phyloP scores from a whole-genome alignment of 306 rosid genomes.

The Medicago lupulina region DNA sequence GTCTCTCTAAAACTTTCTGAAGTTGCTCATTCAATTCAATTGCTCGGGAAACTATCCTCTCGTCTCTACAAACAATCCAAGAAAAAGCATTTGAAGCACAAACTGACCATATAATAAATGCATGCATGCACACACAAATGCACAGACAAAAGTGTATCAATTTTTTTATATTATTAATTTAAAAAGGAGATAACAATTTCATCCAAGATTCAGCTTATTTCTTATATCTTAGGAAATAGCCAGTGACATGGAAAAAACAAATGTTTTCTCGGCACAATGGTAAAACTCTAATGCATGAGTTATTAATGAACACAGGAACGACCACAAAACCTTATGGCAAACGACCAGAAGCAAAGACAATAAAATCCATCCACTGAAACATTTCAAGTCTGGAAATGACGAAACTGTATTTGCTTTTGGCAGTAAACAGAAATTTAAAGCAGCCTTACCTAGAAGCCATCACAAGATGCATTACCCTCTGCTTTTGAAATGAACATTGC shows the following conservation, averaged over 20 bases:
- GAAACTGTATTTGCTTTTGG: constrained; percentile 8
- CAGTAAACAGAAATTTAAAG: constrained; percentile 34
- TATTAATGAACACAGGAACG: neutral
- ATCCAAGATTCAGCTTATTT: neutral
- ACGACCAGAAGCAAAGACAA: neutral
- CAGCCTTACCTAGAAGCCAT: constrained; percentile 83
- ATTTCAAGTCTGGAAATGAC: constrained; percentile 29
- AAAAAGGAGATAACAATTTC: neutral
- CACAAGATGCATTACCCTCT: constrained; percentile 88
- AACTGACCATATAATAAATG: constrained; percentile 9
- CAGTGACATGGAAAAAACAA: neutral
- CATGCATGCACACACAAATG: constrained; percentile 12
- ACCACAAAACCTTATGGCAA: neutral
- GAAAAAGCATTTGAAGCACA: constrained; percentile 20
- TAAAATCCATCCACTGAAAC: constrained; percentile 18
- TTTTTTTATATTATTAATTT: constrained; percentile 6
- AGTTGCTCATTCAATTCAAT: constrained; percentile 84
- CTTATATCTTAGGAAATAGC: neutral
- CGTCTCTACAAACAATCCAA: constrained; percentile 51
- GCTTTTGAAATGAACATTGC: constrained; percentile 94
- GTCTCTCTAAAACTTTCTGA: constrained; percentile 78
- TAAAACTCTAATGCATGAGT: neutral
- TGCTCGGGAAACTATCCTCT: constrained; percentile 74
- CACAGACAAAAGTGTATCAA: neutral
- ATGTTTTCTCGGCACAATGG: neutral